Evolutionary conservation across 306 rosid species (phyloP).

Genomic region (Lablab purpureus): DNA sequence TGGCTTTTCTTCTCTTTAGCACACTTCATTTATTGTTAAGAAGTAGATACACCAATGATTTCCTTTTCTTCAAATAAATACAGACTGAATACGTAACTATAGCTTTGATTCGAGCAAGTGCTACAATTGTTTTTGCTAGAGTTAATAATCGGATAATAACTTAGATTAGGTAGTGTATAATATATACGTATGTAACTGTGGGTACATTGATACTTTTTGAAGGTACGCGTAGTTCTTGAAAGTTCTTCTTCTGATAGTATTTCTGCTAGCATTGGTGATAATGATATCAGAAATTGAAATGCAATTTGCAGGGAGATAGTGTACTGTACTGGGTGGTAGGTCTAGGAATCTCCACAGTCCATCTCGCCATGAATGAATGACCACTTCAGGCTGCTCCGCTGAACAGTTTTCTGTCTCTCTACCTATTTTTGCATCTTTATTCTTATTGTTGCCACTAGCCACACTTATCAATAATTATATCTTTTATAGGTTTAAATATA

Average conservation of each 20-base stretch:
- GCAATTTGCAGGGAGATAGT: background rate
- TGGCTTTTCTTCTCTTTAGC: background rate
- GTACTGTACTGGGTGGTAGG: constrained; percentile 1
- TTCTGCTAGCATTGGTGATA: background rate
- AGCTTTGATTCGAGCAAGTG: background rate
- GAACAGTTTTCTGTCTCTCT: constrained; percentile 23
- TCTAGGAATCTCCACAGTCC: constrained; percentile 40
- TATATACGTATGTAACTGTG: background rate
- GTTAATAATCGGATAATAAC: too few species aligned
- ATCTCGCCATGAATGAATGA: constrained; percentile 26
- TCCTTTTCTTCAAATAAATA: too few species aligned
- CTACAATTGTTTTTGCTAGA: too few species aligned
- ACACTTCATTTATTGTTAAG: background rate
- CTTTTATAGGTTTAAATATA: background rate
- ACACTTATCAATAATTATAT: background rate
- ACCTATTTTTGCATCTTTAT: constrained; percentile 20
- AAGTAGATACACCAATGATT: too few species aligned
- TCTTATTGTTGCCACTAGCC: constrained; percentile 42
- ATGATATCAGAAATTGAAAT: background rate
- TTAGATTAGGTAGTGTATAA: background rate
- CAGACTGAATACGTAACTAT: too few species aligned
- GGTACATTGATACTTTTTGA: background rate
- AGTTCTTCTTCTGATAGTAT: too few species aligned
- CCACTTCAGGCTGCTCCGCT: constrained; percentile 33
- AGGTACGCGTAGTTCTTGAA: background rate